phyloP scores from a whole-genome alignment of 2,329 filamentous ascomycete species.

The Hypoxylon sp. region DNA sequence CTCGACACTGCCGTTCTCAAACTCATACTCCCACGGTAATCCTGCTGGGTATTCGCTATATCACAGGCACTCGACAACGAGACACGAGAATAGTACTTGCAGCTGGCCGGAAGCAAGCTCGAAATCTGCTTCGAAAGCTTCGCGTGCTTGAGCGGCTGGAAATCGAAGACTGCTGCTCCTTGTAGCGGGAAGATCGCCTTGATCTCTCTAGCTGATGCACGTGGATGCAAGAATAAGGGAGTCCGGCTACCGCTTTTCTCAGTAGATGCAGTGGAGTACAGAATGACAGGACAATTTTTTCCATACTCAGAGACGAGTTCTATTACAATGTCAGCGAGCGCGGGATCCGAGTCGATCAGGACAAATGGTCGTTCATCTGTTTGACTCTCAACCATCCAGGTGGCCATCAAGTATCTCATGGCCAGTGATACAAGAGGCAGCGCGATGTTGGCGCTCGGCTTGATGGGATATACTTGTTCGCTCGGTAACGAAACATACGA shows the following conservation, averaged over 20 bases:
- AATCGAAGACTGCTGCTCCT: slow-evolving; percentile 53
- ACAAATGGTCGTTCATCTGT: slow-evolving; percentile 45
- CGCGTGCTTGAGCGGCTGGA: slow-evolving; percentile 49
- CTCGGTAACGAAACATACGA: slow-evolving; percentile 54
- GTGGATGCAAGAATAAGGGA: slow-evolving; percentile 49
- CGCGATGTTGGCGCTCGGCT: slow-evolving; percentile 28
- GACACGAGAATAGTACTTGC: slow-evolving; percentile 47
- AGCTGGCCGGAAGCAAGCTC: slow-evolving; percentile 48
- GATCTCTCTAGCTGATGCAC: slow-evolving; percentile 50
- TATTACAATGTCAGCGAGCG: slow-evolving; percentile 50
- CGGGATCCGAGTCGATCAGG: slow-evolving; percentile 55
- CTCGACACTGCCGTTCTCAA: slow-evolving; percentile 48
- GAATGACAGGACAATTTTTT: slow-evolving; percentile 35
- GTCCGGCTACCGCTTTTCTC: slow-evolving; percentile 16
- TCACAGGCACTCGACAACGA: slow-evolving; percentile 15
- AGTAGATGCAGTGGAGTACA: slow-evolving; percentile 45
- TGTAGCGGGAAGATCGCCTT: slow-evolving; percentile 48
- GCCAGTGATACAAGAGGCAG: slow-evolving; percentile 48
- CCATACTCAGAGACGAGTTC: slow-evolving; percentile 39
- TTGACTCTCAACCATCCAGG: slow-evolving; percentile 36
- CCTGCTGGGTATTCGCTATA: slow-evolving; percentile 17
- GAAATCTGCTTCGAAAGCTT: slow-evolving; percentile 51
- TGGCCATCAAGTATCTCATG: slow-evolving; percentile 43
- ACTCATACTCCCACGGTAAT: slow-evolving; percentile 25
- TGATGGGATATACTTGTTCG: slow-evolving; percentile 40